These are phyloP conservation scores for Lignosus rhinocerotis DNA, from an alignment of 1,284 basidiomycete species.

Conservation along the genomic window DNA sequence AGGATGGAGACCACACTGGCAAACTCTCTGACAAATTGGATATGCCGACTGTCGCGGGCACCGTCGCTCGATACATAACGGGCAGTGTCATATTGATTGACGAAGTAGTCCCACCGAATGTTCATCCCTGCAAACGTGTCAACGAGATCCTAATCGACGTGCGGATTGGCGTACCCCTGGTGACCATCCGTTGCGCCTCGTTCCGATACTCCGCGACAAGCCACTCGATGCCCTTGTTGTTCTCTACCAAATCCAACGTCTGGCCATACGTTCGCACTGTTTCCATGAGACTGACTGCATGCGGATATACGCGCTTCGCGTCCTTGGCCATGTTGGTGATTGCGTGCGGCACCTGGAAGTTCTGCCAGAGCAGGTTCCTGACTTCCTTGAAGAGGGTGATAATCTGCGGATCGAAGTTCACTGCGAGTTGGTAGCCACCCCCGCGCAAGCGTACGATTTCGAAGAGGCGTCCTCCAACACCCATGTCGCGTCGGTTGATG, in stretches of 20 bases:
- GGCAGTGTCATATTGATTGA: constrained; percentile 86
- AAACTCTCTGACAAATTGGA: constrained; percentile 93
- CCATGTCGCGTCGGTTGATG: constrained; percentile 90
- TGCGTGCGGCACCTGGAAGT: constrained; percentile 92
- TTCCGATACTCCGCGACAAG: constrained; percentile 91
- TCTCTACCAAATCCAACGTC: constrained; percentile 87
- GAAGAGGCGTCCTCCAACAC: constrained; percentile 93
- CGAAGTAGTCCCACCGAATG: constrained; percentile 96
- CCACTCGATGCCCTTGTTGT: constrained; percentile 89
- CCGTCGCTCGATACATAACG: constrained; percentile 73
- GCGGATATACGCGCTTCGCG: constrained; percentile 96
- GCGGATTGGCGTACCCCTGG: constrained; percentile 57
- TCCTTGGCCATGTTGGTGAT: constrained; percentile 97
- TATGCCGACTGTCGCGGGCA: constrained; percentile 85
- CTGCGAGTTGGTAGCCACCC: constrained; percentile 84
- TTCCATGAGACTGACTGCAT: constrained; percentile 98
- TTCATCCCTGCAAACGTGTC: constrained; percentile 65
- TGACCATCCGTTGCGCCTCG: constrained; percentile 89
- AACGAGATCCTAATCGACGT: not conserved
- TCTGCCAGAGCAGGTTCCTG: constrained; percentile 92
- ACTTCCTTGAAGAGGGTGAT: constrained; percentile 99
- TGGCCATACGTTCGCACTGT: constrained; percentile 96
- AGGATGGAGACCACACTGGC: constrained; percentile 88
- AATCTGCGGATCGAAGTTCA: constrained; percentile 98
- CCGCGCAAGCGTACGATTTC: constrained; percentile 87